These are phyloP conservation scores for Pseudofabraea citricarpa DNA, from an alignment of 2,329 filamentous ascomycete species.

Conservation along the genomic window DNA sequence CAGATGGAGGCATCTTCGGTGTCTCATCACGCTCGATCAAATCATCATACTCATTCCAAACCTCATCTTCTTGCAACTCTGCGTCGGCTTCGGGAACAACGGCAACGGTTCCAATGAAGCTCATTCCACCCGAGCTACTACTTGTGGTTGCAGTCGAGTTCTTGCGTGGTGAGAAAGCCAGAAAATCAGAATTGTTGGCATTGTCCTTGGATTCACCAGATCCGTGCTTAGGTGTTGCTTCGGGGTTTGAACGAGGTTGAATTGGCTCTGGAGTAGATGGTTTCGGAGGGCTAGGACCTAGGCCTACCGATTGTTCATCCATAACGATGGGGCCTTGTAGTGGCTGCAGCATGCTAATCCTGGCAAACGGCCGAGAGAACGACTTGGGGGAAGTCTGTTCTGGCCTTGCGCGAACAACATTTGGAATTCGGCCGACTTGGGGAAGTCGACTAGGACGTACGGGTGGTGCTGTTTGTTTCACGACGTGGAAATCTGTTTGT, in stretches of 20 bases:
- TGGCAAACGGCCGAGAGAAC: conserved; percentile 78
- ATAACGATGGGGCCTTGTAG: conserved; percentile 23
- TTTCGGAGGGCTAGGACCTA: conserved; percentile 37
- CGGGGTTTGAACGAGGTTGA: neutral
- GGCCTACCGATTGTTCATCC: conserved; percentile 39
- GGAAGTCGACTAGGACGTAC: conserved; percentile 64
- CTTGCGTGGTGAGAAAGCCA: conserved; percentile 69
- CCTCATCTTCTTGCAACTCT: conserved; percentile 71
- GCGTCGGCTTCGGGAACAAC: conserved; percentile 58
- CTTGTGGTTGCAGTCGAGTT: conserved; percentile 59
- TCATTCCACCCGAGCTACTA: conserved; percentile 56
- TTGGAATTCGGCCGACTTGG: conserved; percentile 82
- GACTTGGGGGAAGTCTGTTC: conserved; percentile 69
- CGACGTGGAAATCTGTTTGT: conserved; percentile 20
- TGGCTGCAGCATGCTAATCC: conserved; percentile 41
- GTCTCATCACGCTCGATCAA: conserved; percentile 64
- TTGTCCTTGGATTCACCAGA: conserved; percentile 16
- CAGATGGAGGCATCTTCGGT: conserved; percentile 41
- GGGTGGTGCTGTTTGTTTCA: conserved; percentile 11
- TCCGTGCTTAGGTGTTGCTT: conserved; percentile 9
- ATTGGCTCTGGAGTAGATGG: conserved; percentile 17
- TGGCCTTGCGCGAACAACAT: conserved; percentile 66
- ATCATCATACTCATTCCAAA: conserved; percentile 93
- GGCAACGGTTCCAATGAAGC: conserved; percentile 59
- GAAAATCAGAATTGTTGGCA: conserved; percentile 51